A percentile compares a stretch with the other conserved stretches of the same genome.
These are phyloP conservation scores for Eimeria acervulina DNA, from an alignment of 169 alveolate species.

Conservation along the genomic window DNA sequence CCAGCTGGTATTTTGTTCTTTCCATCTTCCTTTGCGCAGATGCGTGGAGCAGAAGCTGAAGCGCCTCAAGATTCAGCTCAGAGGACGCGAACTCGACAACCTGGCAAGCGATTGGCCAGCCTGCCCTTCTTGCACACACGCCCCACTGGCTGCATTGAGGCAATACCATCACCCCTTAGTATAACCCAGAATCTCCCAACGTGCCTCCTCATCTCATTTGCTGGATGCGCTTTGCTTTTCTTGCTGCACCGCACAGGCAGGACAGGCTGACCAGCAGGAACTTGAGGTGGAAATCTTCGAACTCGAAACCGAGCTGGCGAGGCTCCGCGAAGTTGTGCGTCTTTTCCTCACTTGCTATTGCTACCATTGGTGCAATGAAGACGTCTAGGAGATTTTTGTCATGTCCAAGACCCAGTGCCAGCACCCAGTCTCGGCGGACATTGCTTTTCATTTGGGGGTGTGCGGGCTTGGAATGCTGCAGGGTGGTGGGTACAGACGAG, in stretches of 20 bases:
- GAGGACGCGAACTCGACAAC: not conserved
- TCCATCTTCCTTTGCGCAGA: not conserved
- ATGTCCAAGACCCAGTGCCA: not conserved
- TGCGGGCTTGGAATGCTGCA: not conserved
- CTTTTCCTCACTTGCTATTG: not conserved
- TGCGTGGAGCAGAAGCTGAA: slow-evolving; percentile 34
- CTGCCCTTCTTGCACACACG: not conserved
- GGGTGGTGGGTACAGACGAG: slow-evolving; percentile 69
- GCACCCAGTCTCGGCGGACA: not conserved
- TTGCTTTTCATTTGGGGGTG: not conserved
- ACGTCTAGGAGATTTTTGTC: not conserved
- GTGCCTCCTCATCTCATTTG: not conserved
- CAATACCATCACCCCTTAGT: no score
- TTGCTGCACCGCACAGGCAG: not conserved
- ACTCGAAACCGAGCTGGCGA: slow-evolving; percentile 27
- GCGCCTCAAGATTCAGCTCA: slow-evolving; percentile 16
- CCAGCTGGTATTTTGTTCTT: not conserved
- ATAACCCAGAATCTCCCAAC: not conserved
- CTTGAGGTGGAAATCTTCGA: slow-evolving; percentile 42
- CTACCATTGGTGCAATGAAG: not conserved
- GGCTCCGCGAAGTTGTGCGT: slow-evolving; percentile 41
- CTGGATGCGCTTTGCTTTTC: not conserved
- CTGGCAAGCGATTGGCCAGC: slow-evolving; percentile 2
- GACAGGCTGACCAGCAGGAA: slow-evolving; percentile 3
- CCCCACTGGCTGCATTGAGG: not conserved